Evolutionary conservation across 2,329 filamentous ascomycete species (phyloP).

Genomic region (Botrytis byssoidea): DNA sequence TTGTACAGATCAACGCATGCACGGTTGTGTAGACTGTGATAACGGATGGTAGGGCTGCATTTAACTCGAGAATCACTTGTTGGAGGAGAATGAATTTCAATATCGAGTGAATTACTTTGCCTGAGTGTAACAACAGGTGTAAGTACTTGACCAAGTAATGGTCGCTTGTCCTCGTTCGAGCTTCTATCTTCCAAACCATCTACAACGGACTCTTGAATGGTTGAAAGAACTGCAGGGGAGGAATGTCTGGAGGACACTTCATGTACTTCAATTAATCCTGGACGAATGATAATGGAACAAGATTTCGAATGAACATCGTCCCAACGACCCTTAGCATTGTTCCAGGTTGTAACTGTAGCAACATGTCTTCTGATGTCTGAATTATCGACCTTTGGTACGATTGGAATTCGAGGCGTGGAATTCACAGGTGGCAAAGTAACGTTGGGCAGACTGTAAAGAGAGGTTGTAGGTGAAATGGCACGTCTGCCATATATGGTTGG

Average conservation of each 20-base stretch:
- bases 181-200: slow-evolving; percentile 26
- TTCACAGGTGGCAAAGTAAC: slow-evolving; percentile 72
- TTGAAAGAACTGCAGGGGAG: slow-evolving; percentile 9
- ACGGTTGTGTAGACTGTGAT: slow-evolving; percentile 72
- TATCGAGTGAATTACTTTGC: slow-evolving; percentile 87
- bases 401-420: slow-evolving; percentile 73
- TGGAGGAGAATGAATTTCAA: slow-evolving; percentile 87
- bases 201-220: slow-evolving; percentile 20
- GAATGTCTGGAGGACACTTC: slow-evolving; percentile 42
- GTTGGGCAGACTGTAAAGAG: slow-evolving; percentile 22
- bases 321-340: slow-evolving; percentile 58
- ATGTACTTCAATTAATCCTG: slow-evolving; percentile 60
- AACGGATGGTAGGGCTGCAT: slow-evolving; percentile 65
- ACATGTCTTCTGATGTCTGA: slow-evolving; percentile 46
- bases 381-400: slow-evolving; percentile 41
- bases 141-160: slow-evolving; percentile 72
- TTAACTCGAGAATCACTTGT: slow-evolving; percentile 69
- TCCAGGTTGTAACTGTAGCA: slow-evolving; percentile 61
- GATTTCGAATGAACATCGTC: slow-evolving; percentile 54
- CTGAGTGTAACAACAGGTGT: slow-evolving; percentile 89
- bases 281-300: slow-evolving; percentile 56
- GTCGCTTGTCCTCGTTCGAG: slow-evolving; percentile 40
- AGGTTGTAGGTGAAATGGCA: slow-evolving; percentile 18
- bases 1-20: slow-evolving; percentile 83
- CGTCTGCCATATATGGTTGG: slow-evolving; percentile 21